phyloP scores from a whole-genome alignment of 208 protist genomes.

The Leishmania major region DNA sequence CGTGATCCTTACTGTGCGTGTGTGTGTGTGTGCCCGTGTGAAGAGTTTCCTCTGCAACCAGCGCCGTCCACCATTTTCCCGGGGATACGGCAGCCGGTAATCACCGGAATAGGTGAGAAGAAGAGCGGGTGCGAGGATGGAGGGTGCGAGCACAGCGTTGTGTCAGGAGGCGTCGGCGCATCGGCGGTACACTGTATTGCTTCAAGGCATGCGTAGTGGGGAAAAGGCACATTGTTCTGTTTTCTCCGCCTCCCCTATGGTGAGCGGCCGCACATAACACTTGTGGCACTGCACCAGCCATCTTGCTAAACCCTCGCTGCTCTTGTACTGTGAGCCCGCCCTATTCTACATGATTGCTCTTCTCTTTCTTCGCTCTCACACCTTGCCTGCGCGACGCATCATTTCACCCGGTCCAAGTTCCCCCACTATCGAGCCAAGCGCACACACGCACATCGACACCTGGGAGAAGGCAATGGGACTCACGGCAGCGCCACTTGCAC shows the following conservation, averaged over 20 bases:
- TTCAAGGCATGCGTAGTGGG: background rate
- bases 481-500: slow-evolving; percentile 46
- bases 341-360: background rate
- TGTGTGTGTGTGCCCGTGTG: background rate
- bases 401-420: background rate
- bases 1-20: background rate
- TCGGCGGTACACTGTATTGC: background rate
- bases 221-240: background rate
- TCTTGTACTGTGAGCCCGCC: background rate
- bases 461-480: background rate
- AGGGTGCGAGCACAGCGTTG: background rate
- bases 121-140: background rate
- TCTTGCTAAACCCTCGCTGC: background rate
- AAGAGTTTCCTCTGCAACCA: background rate
- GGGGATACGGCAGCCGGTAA: background rate
- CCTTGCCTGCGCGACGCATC: background rate
- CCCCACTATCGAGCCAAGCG: background rate
- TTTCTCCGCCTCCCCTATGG: background rate
- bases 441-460: background rate
- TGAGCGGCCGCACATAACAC: background rate
- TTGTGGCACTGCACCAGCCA: background rate
- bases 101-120: background rate
- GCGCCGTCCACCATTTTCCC: background rate
- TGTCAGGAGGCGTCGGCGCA: background rate
- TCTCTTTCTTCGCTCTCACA: slow-evolving; percentile 7